Conservation (phyloP, 129 eudicot species). For the Chrysanthemum seticuspe region DNA sequence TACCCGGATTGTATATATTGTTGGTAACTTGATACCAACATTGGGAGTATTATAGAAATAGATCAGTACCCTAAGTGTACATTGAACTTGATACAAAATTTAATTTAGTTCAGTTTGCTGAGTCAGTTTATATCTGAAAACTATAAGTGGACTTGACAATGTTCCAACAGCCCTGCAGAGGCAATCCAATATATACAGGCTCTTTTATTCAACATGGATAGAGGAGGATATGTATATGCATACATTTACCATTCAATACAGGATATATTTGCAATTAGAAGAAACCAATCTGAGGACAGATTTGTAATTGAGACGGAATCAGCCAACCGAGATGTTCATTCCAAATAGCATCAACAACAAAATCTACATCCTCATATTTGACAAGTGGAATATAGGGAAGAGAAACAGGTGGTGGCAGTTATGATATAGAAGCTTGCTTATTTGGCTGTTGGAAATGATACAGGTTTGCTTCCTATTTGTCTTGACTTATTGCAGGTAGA, state of each 20-base stretch:
- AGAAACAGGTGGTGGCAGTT: slow-evolving; percentile 32
- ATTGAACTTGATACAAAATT: too few species aligned
- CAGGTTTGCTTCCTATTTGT: too few species aligned
- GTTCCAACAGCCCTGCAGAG: slow-evolving; percentile 38
- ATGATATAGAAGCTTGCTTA: too few species aligned
- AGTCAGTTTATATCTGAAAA: not conserved
- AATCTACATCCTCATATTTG: slow-evolving; percentile 48
- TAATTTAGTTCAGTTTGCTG: too few species aligned
- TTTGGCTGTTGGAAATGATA: too few species aligned
- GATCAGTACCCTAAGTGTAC: too few species aligned
- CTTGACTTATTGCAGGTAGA: too few species aligned
- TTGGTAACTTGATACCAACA: too few species aligned
- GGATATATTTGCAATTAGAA: slow-evolving; percentile 30
- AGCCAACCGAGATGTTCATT: slow-evolving; percentile 30
- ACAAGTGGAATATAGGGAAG: slow-evolving; percentile 42
- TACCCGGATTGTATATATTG: too few species aligned
- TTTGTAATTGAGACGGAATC: not conserved
- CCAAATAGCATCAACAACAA: slow-evolving; percentile 34
- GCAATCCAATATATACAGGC: slow-evolving; percentile 32
- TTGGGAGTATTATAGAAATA: too few species aligned
- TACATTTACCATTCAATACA: slow-evolving; percentile 32
- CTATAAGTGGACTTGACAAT: not conserved
- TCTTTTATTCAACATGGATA: slow-evolving; percentile 29
- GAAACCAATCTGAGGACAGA: not conserved
- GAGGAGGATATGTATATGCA: slow-evolving; percentile 21